Evolutionary conservation across 148 eudicot species (phyloP).

Genomic region (Camellia lanceoleosa): DNA sequence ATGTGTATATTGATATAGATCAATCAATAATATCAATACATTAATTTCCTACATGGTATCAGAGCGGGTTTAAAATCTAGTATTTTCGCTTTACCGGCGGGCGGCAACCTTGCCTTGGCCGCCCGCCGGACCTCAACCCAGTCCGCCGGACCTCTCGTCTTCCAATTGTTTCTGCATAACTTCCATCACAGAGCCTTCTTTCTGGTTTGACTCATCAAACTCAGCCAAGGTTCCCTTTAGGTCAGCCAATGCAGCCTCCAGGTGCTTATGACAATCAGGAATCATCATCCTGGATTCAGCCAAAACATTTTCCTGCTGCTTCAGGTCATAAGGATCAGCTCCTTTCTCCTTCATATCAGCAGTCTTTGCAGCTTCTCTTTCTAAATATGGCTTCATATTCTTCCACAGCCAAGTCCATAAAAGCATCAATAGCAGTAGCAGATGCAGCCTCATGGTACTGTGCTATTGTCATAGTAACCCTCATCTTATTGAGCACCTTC

Average conservation of each 20-base stretch:
- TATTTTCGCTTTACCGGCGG: too few relatives aligned
- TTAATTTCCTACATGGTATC: too few relatives aligned
- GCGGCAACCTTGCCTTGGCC: too few relatives aligned
- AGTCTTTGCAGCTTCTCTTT: constrained; percentile 82
- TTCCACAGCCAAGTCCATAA: not conserved
- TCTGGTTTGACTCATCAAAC: not conserved
- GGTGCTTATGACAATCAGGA: constrained; percentile 81
- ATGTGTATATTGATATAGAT: too few relatives aligned
- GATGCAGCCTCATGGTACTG: constrained; percentile 57
- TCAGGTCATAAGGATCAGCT: constrained; percentile 92
- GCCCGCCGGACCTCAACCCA: too few relatives aligned
- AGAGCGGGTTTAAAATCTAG: too few relatives aligned
- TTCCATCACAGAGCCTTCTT: too few relatives aligned
- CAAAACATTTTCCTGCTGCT: constrained; percentile 55
- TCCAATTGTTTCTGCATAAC: too few relatives aligned
- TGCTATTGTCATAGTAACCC: constrained; percentile 34
- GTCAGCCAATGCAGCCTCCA: constrained; percentile 74
- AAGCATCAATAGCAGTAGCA: constrained; percentile 26
- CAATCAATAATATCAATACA: too few relatives aligned
- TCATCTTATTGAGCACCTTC: constrained; percentile 20
- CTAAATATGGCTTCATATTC: constrained; percentile 7
- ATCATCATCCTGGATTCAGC: too few relatives aligned
- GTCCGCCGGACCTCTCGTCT: too few relatives aligned
- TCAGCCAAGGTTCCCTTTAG: constrained; percentile 68
- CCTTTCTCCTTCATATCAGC: constrained; percentile 85